Evolutionary conservation across 208 protist genomes (phyloP), one percentile per base, ranked within the genome.

Genomic region (Wallacemonas sp.): DNA sequence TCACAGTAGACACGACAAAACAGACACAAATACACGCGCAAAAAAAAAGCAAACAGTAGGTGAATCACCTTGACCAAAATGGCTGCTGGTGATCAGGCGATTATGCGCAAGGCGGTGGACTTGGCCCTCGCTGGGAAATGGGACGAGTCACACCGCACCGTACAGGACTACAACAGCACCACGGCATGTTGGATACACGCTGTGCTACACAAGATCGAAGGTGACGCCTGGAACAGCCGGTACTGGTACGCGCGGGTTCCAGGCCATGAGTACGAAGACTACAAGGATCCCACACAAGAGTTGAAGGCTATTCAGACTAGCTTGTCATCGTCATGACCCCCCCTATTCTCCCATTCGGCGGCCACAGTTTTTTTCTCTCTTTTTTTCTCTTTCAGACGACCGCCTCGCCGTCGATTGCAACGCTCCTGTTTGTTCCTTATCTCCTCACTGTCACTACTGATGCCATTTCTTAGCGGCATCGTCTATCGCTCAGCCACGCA

Each of bases 191-290:
- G 52, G 52, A 58, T 58, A 9, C 52, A 58, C 32, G 52, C 52
- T 5, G 52, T 58, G 8, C 52, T 58, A 30, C 52, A 58, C 52
- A 58, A 58, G 32, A 58, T 58, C 30, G 52, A 58, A 27, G 52
- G 52, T 21, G 52, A 58, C 32, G 52, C 52, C 29, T 58, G 52
- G 52, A 58, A 58, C 32, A 58, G 52, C 23, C 52, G 52, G 30
- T 58, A 58, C 52, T 58, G 52, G 52, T 58, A 58, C 52, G 52
- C 52, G 11, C 52, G 52, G 34, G 52, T 58, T 8, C 52, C 52
- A 11, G 52, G 30, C 11, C 52, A n/a, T 29, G 52, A 58, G 1
- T 58, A 58, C 32, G 52, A 41, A 8, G 52, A 58, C 27, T 58
- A 26, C 32, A 33, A 38, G 14, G 52, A 58, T 24, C 8, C 52